Evolutionary conservation across 2,329 filamentous ascomycete genomes (phyloP), one percentile per base, ranked within the genome.

Genomic region (Neophaeococcomyces aloes): DNA sequence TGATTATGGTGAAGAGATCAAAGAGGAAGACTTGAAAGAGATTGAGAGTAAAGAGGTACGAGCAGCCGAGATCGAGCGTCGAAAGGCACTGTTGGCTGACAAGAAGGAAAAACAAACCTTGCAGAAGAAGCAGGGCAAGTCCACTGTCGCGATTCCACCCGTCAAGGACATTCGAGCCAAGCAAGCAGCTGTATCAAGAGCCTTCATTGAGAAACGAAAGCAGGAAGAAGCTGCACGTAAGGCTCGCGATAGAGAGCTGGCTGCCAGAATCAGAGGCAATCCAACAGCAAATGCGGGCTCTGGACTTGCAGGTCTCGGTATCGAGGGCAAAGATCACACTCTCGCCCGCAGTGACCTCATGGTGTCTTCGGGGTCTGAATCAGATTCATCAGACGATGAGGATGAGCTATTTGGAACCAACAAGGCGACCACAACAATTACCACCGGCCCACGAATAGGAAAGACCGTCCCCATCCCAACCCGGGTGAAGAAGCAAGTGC

Each of bases 301-400:
- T 46, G 86, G 83, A 15, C 65, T 91, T 7, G 74, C 76, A 49
- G 81, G 80, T 19, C 72, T 93, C 38, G 76, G 83, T 29, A 70
- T 87, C 1, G 69, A 76, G 44, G 86, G 85, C 47, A 91, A 89
- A 63, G 86, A 91, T 43, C 83, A 89, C 57, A 30, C 35, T 4
- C 75, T 76, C 1, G 74, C 74, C 49, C 83, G 83, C 50, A 83
- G 81, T 57, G 86, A 89, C 51, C 86, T 96, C 61, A 94, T 96
- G 86, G 85, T 95, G 32, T 80, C 76, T 4, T 66, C 65, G 18
- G 80, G 83, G 45, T 83, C 80, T 13, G 70, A 72, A 47, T 81
- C 79, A 2, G 86, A 91, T 38, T 82, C 79, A 10, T 86, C 89
- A 48, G 83, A 86, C 48, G 80, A 85, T 36, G 75, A 84, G 7